Conservation (phyloP, 441 rosid genomes). For the Omphalea diandra region DNA sequence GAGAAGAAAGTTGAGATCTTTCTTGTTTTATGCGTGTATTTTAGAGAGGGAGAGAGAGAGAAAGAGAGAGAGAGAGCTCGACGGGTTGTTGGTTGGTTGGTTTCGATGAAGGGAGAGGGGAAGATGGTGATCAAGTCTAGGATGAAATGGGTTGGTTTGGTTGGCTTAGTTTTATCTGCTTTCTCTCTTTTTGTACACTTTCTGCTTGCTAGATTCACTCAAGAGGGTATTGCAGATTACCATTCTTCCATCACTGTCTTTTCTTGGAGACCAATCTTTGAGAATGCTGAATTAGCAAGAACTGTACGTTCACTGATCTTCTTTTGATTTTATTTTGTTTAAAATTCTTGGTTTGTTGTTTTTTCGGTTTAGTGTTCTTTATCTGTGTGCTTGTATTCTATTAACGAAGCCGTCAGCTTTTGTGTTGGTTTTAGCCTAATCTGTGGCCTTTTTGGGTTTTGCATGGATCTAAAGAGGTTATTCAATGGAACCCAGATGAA, state of each 20-base stretch:
- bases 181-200: slow-evolving; percentile 78
- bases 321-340: background rate
- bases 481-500: slow-evolving; percentile 11
- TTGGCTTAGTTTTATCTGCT: slow-evolving; percentile 75
- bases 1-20: background rate
- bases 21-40: background rate
- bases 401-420: background rate
- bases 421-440: slow-evolving; percentile 3
- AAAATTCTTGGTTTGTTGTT: slow-evolving; percentile 2
- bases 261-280: slow-evolving; percentile 96
- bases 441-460: slow-evolving; percentile 7
- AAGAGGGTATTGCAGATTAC: slow-evolving; percentile 61
- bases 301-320: slow-evolving; percentile 28
- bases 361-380: slow-evolving; percentile 17
- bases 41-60: slow-evolving; percentile 5
- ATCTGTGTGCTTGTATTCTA: background rate
- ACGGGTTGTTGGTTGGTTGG: slow-evolving; percentile 1
- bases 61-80: background rate
- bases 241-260: slow-evolving; percentile 83
- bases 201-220: slow-evolving; percentile 81
- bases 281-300: slow-evolving; percentile 48
- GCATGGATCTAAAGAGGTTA: slow-evolving; percentile 26
- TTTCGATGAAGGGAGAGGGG: slow-evolving; percentile 69
- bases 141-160: slow-evolving; percentile 84
- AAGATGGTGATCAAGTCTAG: slow-evolving; percentile 71